phyloP scores from a whole-genome alignment of 371 early-diverging fungal genomes.

The Coelomomyces lativittatus region DNA sequence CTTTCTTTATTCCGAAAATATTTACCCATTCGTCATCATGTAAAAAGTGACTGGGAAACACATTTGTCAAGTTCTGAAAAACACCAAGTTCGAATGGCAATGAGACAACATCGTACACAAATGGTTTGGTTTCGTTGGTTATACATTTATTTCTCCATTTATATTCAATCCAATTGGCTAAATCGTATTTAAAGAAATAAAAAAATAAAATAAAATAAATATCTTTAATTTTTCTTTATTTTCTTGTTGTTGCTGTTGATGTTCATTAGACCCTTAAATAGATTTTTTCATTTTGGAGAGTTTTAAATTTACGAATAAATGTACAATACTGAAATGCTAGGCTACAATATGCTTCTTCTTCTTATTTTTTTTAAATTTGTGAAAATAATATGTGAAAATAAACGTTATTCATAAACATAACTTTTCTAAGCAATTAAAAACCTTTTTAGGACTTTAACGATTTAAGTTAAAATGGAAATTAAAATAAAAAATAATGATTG shows the following conservation, averaged over 20 bases:
- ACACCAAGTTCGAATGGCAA: constrained; percentile 33
- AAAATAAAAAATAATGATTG: too few relatives aligned
- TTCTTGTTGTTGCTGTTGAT: not conserved
- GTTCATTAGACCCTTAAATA: too few relatives aligned
- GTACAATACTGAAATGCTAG: too few relatives aligned
- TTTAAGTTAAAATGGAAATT: too few relatives aligned
- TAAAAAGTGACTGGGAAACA: constrained; percentile 8
- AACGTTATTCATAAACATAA: too few relatives aligned
- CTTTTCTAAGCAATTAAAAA: too few relatives aligned
- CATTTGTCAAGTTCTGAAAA: constrained; percentile 22
- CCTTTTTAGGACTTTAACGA: too few relatives aligned
- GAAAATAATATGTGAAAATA: too few relatives aligned
- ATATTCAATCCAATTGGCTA: constrained; percentile 67
- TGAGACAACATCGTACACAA: constrained; percentile 72
- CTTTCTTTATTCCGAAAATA: constrained; percentile 59
- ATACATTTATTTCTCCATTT: constrained; percentile 80
- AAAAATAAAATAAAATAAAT: not conserved
- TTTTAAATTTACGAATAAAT: too few relatives aligned
- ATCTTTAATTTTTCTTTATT: not conserved
- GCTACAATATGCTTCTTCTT: too few relatives aligned
- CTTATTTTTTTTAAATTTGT: too few relatives aligned
- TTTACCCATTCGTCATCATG: constrained; percentile 2
- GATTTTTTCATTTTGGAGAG: too few relatives aligned
- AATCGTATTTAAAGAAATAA: not conserved
- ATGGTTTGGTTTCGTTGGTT: constrained; percentile 89